These are phyloP conservation scores for Sphagnum contortum DNA, from an alignment of 225 moss, liverwort and hornwort species.

Conservation along the genomic window DNA sequence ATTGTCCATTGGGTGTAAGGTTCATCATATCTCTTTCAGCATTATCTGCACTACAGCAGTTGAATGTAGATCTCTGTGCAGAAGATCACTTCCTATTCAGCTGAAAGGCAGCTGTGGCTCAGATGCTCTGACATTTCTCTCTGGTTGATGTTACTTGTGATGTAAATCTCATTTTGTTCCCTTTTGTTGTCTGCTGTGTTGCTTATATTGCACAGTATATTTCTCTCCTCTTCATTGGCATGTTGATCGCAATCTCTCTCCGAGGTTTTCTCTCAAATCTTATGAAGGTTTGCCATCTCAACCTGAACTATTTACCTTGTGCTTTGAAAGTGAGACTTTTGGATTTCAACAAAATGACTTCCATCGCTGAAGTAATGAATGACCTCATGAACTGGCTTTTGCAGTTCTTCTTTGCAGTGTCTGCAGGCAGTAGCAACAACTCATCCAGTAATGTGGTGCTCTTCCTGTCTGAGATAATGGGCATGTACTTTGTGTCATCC, in stretches of 20 bases:
- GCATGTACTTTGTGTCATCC: conserved; percentile 63
- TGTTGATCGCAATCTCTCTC: conserved; percentile 48
- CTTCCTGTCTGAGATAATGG: conserved; percentile 59
- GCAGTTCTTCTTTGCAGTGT: conserved; percentile 66
- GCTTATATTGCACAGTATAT: conserved; percentile 33
- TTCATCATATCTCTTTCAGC: no score
- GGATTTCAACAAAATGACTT: not conserved
- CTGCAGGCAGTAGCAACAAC: conserved; percentile 38
- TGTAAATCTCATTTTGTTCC: no score
- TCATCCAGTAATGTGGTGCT: conserved; percentile 56
- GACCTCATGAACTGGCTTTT: not conserved
- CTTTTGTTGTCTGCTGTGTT: not conserved
- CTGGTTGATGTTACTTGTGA: no score
- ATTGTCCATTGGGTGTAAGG: no score
- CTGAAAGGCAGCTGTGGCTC: no score
- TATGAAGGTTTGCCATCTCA: conserved; percentile 39
- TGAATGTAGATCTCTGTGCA: no score
- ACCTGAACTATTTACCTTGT: not conserved
- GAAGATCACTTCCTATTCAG: no score
- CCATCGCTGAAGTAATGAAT: no score
- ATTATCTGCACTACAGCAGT: no score
- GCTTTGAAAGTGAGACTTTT: not conserved
- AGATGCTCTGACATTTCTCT: no score
- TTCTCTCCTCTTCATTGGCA: conserved; percentile 55
- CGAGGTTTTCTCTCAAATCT: conserved; percentile 59